Percentiles rank a stretch among this genome's conserved stretches.
Evolutionary conservation across 164 flowering plant genomes (phyloP).

Genomic region (Macadamia integrifolia): DNA sequence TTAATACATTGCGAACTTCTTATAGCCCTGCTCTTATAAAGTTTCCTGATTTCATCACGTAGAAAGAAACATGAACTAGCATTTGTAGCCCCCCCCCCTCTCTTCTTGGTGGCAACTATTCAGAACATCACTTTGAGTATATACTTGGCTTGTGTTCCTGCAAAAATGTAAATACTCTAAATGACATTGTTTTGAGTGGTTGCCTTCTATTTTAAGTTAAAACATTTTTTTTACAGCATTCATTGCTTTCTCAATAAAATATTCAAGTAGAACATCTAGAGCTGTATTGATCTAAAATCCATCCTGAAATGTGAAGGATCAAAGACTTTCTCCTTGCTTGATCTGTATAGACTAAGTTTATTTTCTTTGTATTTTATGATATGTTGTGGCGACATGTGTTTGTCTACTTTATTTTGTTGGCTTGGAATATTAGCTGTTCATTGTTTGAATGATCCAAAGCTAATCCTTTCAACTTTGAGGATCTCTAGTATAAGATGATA

Average conservation of each 20-base stretch:
- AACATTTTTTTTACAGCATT: not conserved
- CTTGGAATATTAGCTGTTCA: not conserved
- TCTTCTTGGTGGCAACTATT: not conserved
- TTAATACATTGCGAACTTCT: no score
- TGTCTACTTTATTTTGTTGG: not conserved
- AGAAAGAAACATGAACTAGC: no score
- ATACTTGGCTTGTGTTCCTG: not conserved
- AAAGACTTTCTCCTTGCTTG: not conserved
- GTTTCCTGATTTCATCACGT: no score
- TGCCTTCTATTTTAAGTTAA: not conserved
- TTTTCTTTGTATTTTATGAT: not conserved
- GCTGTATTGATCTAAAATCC: no score
- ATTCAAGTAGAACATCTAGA: not conserved
- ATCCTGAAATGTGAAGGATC: not conserved
- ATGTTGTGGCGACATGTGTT: not conserved
- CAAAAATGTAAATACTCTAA: not conserved
- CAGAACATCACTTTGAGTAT: not conserved
- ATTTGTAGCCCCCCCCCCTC: no score
- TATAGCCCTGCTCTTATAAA: no score
- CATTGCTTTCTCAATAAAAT: not conserved
- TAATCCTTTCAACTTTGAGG: no score
- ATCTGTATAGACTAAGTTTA: not conserved
- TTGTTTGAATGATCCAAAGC: not conserved
- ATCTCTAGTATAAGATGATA: not conserved
- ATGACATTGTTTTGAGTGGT: not conserved